Percentiles rank a stretch among this genome's conserved stretches.
Conservation (phyloP, 2,329 filamentous ascomycete species). For the Claviceps pazoutovae region DNA sequence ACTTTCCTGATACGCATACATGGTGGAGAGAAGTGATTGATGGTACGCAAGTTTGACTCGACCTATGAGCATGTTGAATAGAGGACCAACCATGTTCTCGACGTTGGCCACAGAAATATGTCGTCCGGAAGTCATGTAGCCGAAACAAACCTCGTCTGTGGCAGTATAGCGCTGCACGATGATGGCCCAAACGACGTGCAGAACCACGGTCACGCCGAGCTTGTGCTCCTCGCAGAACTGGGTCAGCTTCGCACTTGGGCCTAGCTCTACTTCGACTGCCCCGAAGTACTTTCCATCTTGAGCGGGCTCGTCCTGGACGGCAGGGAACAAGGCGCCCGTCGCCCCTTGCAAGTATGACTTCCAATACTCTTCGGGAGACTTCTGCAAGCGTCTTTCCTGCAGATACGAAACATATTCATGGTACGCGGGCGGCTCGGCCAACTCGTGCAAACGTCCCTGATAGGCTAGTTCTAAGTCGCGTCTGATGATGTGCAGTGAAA, state of each 20-base stretch:
- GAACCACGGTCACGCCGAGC: conserved; percentile 32
- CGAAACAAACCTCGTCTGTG: conserved; percentile 35
- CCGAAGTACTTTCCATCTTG: neutral
- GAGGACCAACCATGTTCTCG: conserved; percentile 33
- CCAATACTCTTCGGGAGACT: neutral
- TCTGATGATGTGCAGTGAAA: conserved; percentile 11
- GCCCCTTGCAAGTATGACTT: conserved; percentile 1
- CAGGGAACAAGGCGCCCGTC: neutral
- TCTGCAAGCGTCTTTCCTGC: neutral
- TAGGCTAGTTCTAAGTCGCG: conserved; percentile 2
- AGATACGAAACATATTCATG: neutral
- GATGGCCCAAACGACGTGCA: conserved; percentile 38
- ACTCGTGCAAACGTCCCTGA: neutral
- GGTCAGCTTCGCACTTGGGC: neutral
- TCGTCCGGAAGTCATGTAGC: conserved; percentile 38
- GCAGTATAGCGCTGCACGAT: conserved; percentile 33
- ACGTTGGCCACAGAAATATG: conserved; percentile 35
- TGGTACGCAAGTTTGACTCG: conserved; percentile 15
- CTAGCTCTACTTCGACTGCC: neutral
- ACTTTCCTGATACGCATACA: conserved; percentile 24
- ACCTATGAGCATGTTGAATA: conserved; percentile 39
- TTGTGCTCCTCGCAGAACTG: conserved; percentile 24
- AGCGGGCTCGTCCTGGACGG: neutral
- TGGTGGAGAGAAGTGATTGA: conserved; percentile 11
- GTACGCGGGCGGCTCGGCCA: neutral